Evolutionary conservation across 2,329 filamentous ascomycete species (phyloP), one percentile per base, ranked within the genome.

Genomic region (Claviceps paspali): DNA sequence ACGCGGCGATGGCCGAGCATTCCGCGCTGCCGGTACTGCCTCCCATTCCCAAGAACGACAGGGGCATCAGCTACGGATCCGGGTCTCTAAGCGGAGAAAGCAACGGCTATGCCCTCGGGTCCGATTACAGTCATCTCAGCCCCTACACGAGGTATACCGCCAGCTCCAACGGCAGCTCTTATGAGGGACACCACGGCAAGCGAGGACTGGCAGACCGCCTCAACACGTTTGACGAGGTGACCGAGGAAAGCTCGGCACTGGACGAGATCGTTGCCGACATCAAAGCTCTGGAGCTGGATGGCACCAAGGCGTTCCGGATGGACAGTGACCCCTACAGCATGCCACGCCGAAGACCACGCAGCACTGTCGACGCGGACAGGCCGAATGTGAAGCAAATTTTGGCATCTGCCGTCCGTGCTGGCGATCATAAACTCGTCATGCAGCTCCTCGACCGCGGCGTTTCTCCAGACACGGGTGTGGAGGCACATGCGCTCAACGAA

Each of bases 371-470:
- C 5, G 51, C 58, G 3, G 64, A 67, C 23, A 57, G 59, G 0
- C 51, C 59, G 1, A 62, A 62, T 35, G 54, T 69, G 45, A 65
- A 59, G 47, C 52, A 59, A 2, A 63, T 68, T 3, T 58, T 78
- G 1, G 48, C 70, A 2, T 62, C 64, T 6, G 73, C 73, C 3
- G 62, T 78, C 10, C 64, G 70, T n/a, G 59, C 61, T 26, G 66
- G 61, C 46, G 75, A 77, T 45, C 67, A 73, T 48, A 67, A 67
- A 46, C 52, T 70, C 26, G 53, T 75, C 1, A 66, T 72, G 52
- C 68, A 75, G 48, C 58, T 77, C 6, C 60, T 77, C 3, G 68
- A 76, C 44, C 65, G 67, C 5, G 73, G 73, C 30, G 69, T 71
- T 9, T 60, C 68, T 14, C 59, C 71, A 5, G 64, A 71, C 39